Base-by-base conservation (phyloP, 1,284 basidiomycete species). In the Pascua guehoae region DNA sequence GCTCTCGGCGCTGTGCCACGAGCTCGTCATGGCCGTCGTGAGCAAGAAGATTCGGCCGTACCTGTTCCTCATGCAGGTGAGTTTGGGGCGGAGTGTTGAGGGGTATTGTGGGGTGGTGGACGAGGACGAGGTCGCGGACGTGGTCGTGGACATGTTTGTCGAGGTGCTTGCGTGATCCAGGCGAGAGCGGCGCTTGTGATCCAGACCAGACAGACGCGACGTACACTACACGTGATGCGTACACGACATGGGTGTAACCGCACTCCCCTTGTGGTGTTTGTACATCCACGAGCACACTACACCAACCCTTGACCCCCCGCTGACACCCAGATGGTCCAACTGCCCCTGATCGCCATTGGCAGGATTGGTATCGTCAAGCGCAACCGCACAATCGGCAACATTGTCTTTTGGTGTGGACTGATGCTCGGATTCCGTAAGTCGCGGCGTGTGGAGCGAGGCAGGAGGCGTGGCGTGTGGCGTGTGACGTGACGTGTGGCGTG, bases 11-110 rank as follows among this genome's bases (percentile, higher is more conserved):
- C 82, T 85, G 52, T 87, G 88, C 40, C 95, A 98, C 70, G 95
- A 98, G 75, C 81, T 98, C 48, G 93, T 98, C 57, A 98, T 98
- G 95, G 87, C 88, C 1, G 84, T 95, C 53, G 92, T 94, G n/a
- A 90, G 89, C 39, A 86, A 89, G 74, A 97, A 97, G 80, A 83
- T 96, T 55, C 73, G 86, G 49, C 71, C 70, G 8, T 74, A 74
- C 54, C 58, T 77, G 16, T 75, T 74, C 63, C 59, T 72, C 49
- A 67, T 75, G 65, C 71, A 74, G 69, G 71, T 68, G 56, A 61
- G 72, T 60, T 9, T 15, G 11, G 40, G 48, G 7, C 17, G 12
- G 16, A 17, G 43, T 18, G 16, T 52, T 14, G 46, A 38, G 43
- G 16, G 11, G 5, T 17, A 24, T 3, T 8, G 12, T 4, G n/a